A percentile compares a stretch with the other conserved stretches of the same genome.
Conservation (phyloP, 2,329 filamentous ascomycete genomes). For the Penicillium sp. region DNA sequence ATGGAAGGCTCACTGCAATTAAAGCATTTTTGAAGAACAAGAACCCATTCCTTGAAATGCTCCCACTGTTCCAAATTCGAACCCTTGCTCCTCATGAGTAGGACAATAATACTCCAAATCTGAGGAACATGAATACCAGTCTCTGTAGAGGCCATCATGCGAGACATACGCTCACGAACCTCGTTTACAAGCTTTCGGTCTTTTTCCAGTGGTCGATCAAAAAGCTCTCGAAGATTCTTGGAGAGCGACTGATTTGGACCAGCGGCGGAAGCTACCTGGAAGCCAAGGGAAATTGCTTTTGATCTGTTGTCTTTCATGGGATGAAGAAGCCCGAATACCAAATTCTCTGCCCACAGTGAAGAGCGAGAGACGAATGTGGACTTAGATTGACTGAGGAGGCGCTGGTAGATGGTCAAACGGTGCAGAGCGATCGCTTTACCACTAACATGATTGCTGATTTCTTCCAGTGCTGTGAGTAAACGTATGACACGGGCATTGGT, state of each 20-base stretch:
- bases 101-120: slow-evolving; percentile 81
- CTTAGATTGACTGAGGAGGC: slow-evolving; percentile 70
- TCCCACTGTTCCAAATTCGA: slow-evolving; percentile 66
- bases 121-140: slow-evolving; percentile 71
- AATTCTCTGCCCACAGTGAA: slow-evolving; percentile 76
- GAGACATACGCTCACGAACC: slow-evolving; percentile 65
- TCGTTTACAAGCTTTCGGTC: slow-evolving; percentile 67
- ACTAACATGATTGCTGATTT: slow-evolving; percentile 69
- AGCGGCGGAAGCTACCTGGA: slow-evolving; percentile 67
- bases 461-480: slow-evolving; percentile 69
- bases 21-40: slow-evolving; percentile 78
- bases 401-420: slow-evolving; percentile 75
- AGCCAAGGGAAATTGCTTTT: slow-evolving; percentile 72
- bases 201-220: slow-evolving; percentile 53
- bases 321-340: slow-evolving; percentile 81
- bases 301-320: slow-evolving; percentile 72
- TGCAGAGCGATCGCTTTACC: slow-evolving; percentile 80
- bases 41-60: slow-evolving; percentile 72
- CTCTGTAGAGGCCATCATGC: slow-evolving; percentile 63
- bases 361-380: slow-evolving; percentile 68
- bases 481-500: slow-evolving; percentile 68
- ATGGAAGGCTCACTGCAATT: slow-evolving; percentile 72
- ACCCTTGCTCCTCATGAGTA: slow-evolving; percentile 68
- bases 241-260: slow-evolving; percentile 69
- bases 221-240: slow-evolving; percentile 58